A percentile compares a stretch with the other conserved stretches of the same genome.
Evolutionary conservation across 2,329 filamentous ascomycete species (phyloP).

Genomic region (Metarhizium brunneum): DNA sequence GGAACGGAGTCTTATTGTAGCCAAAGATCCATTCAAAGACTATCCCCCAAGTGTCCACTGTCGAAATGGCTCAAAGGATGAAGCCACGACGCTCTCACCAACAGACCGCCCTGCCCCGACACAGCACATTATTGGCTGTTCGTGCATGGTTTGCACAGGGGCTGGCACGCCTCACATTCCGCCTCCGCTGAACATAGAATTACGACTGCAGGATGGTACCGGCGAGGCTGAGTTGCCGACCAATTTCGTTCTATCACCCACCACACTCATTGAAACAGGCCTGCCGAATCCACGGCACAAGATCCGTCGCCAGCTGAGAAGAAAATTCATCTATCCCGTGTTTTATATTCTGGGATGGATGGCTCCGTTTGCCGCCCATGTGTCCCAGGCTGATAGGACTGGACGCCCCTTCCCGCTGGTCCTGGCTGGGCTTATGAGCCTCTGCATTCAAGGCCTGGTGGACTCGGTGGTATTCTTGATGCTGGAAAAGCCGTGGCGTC

Average conservation of each 20-base stretch:
- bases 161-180: neutral
- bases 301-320: conserved; percentile 58
- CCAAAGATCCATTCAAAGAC: neutral
- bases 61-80: neutral
- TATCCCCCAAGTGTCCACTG: neutral
- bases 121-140: neutral
- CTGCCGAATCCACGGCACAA: conserved; percentile 37
- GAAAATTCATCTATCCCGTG: conserved; percentile 68
- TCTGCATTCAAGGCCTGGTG: conserved; percentile 57
- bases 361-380: conserved; percentile 58
- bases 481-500: conserved; percentile 61
- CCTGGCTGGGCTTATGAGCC: conserved; percentile 44
- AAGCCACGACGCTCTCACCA: neutral
- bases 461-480: conserved; percentile 60
- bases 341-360: conserved; percentile 67
- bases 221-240: conserved; percentile 8
- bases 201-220: neutral
- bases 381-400: conserved; percentile 26
- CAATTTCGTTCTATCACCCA: conserved; percentile 10
- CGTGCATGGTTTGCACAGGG: neutral
- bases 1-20: neutral
- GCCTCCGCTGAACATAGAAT: neutral
- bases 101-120: neutral
- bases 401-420: conserved; percentile 46
- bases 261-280: conserved; percentile 14